Base-by-base conservation (phyloP, 345 rosid species). In the Kernera saxatilis region DNA sequence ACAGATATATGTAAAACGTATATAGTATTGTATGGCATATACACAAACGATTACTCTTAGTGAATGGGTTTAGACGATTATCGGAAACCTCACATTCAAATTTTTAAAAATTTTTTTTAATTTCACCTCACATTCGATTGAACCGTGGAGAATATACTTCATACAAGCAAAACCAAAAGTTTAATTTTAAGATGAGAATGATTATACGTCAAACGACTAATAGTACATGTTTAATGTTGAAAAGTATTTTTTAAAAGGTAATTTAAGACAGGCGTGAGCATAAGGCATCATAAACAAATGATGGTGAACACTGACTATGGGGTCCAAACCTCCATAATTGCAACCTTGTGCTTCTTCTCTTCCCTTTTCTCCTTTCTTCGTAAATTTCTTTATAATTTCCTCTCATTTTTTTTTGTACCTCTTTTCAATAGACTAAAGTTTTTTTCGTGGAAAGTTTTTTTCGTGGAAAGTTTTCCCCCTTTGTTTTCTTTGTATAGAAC, bases 211-310 rank as follows among this genome's bases (percentile, higher is more conserved):
- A 37, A 50, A 39, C 52, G 44, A 50, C 43, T 60, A 59, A 43
- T 44, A 18, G n/a, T 32, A 25, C 43, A 54, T 21, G 56, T 53
- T 43, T 53, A 63, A 46, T 23, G 76, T 54, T 72, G 30, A 45
- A 53, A 60, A 53, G 18, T 25, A 27, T 19, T n/a, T 19, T 5
- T 26, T 26, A n/a, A 22, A 21, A 43, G 0, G 15, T 21, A 59
- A 74, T 29, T 15, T 6, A 61, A 75, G 74, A 55, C 21, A 81
- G 84, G 86, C 85, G 86, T 86, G 91, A 72, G 75, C 60, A 63
- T 41, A 70, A 76, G 64, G 80, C 91, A 86, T 84, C 80, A 81
- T 81, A 78, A 78, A 82, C 64, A 72, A 87, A 87, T 87, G 81
- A 81, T 83, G 88, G 72, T 79, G 82, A 69, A 68, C 79, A 69